Evolutionary conservation across 106 monocot genomes (phyloP).

Genomic region (Allium fistulosum): DNA sequence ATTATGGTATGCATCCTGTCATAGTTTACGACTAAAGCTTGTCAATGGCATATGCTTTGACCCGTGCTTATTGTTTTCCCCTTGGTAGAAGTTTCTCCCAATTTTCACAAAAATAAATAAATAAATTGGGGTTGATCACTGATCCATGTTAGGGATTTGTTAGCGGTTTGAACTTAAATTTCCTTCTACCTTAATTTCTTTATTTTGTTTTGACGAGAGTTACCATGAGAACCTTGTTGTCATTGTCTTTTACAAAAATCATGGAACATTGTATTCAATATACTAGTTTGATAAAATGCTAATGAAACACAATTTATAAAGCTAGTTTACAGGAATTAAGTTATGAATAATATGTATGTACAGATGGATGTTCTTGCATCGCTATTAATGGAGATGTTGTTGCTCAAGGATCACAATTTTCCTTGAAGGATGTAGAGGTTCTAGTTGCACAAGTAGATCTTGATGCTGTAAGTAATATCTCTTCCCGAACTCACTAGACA

Average conservation of each 20-base stretch:
- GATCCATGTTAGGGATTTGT: too few relatives aligned
- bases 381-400: constrained; percentile 95
- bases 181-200: too few relatives aligned
- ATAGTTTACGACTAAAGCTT: neutral
- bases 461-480: constrained; percentile 70
- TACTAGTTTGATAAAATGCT: too few relatives aligned
- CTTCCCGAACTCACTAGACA: too few relatives aligned
- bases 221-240: too few relatives aligned
- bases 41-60: neutral
- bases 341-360: neutral
- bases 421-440: constrained; percentile 94
- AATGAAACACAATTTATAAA: too few relatives aligned
- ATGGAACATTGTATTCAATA: too few relatives aligned
- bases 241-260: too few relatives aligned
- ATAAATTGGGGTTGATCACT: too few relatives aligned
- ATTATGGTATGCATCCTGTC: constrained; percentile 54
- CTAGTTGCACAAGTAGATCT: constrained; percentile 81
- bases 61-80: neutral
- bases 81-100: neutral
- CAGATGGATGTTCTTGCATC: constrained; percentile 97
- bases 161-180: too few relatives aligned
- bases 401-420: constrained; percentile 98
- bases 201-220: too few relatives aligned
- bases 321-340: too few relatives aligned
- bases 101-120: neutral